Conservation (phyloP, 1,139 yeast genomes). For the Sugiyamaella japonica region DNA sequence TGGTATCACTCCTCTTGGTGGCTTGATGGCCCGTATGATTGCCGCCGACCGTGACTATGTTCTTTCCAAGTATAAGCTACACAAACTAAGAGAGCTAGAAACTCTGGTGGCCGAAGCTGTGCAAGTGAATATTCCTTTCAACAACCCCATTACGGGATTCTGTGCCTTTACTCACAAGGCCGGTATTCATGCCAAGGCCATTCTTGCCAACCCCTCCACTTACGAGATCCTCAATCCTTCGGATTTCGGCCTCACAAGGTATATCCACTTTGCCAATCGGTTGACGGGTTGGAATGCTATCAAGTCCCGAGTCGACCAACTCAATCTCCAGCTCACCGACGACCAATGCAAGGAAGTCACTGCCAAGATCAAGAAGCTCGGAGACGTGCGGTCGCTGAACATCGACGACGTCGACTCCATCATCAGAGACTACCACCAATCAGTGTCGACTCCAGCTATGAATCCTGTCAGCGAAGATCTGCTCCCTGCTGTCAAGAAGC, state of each 20-base stretch:
- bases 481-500: conserved; percentile 35
- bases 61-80: conserved; percentile 89
- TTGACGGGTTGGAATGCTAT: conserved; percentile 99
- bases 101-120: conserved; percentile 96
- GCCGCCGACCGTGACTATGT: conserved; percentile 98
- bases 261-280: conserved; percentile 96
- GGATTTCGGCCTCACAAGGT: conserved; percentile 93
- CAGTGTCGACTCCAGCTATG: conserved; percentile 47
- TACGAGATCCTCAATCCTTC: conserved; percentile 94
- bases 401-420: conserved; percentile 98
- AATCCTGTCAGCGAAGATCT: conserved; percentile 27
- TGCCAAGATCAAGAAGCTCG: conserved; percentile 85
- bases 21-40: conserved; percentile 98
- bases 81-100: conserved; percentile 93
- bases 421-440: conserved; percentile 89
- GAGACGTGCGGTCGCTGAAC: conserved; percentile 91
- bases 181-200: conserved; percentile 98
- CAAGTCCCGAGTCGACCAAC: conserved; percentile 96
- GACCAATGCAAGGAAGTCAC: conserved; percentile 96
- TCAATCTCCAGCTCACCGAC: conserved; percentile 85
- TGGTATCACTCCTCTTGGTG: conserved; percentile 97
- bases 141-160: conserved; percentile 98
- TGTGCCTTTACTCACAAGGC: conserved; percentile 99
- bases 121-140: conserved; percentile 94
- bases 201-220: conserved; percentile 96